Evolutionary conservation across 805 yeast genomes (phyloP).

Genomic region (Nadsonia fulvescens): DNA sequence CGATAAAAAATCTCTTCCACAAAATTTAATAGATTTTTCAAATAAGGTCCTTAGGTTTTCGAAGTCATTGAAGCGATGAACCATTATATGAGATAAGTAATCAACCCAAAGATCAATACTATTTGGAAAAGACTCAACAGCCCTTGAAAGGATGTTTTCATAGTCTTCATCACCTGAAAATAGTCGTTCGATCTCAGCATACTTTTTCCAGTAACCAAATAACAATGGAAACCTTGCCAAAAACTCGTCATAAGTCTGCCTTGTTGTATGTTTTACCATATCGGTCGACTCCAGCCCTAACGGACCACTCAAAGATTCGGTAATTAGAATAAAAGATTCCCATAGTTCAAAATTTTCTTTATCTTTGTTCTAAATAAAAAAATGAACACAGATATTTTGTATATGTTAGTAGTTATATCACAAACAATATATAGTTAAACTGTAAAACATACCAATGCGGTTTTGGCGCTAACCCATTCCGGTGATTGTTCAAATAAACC

Average conservation of each 20-base stretch:
- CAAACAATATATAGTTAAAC: no score
- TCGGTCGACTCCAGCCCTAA: no score
- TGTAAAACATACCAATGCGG: no score
- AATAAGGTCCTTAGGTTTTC: conserved; percentile 19
- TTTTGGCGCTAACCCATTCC: no score
- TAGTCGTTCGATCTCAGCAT: conserved; percentile 15
- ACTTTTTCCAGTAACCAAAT: conserved; percentile 26
- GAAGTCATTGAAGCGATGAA: conserved; percentile 6
- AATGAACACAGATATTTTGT: no score
- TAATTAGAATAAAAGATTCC: no score
- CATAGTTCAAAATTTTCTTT: no score
- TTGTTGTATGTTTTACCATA: no score
- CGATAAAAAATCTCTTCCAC: conserved; percentile 60
- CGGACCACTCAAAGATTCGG: no score
- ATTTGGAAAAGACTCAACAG: conserved; percentile 19
- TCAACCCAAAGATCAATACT: conserved; percentile 18
- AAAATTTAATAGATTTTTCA: conserved; percentile 26
- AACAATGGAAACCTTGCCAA: conserved; percentile 21
- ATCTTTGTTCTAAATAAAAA: no score
- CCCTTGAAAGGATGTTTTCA: conserved; percentile 10
- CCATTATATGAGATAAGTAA: conserved; percentile 13
- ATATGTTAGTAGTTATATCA: no score
- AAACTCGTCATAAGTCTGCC: conserved; percentile 16
- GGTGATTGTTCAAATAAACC: no score
- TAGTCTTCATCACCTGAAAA: conserved; percentile 11